Conservation (phyloP, 176 grass and related monocot genomes). For the Oryza nivara region DNA sequence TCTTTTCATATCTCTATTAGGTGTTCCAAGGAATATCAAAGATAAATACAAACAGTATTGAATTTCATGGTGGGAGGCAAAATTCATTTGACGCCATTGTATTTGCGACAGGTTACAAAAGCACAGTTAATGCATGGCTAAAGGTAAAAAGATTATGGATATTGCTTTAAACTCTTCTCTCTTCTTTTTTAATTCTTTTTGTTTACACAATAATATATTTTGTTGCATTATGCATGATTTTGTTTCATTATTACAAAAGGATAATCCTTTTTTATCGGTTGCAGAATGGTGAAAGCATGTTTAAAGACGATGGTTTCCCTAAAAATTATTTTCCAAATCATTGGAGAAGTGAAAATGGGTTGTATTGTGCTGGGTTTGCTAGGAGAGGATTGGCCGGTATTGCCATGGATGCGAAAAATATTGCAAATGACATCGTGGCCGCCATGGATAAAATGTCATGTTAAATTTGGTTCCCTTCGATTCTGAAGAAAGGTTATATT, state of each 20-base stretch:
- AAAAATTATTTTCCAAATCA: constrained; percentile 33
- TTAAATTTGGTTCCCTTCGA: neutral
- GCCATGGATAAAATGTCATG: neutral
- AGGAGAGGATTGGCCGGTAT: constrained; percentile 33
- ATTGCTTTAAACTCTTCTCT: too few species aligned
- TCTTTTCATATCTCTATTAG: neutral
- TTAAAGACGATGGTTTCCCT: constrained; percentile 28
- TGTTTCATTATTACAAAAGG: neutral
- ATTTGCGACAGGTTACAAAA: constrained; percentile 63
- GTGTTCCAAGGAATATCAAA: neutral
- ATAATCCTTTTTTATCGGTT: neutral
- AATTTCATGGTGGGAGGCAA: neutral
- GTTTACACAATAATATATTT: too few species aligned
- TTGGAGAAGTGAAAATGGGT: constrained; percentile 49
- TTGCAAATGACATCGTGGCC: neutral
- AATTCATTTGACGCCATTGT: constrained; percentile 32
- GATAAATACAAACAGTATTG: neutral
- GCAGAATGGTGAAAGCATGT: neutral
- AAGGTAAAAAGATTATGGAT: constrained; percentile 27
- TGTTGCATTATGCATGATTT: too few species aligned
- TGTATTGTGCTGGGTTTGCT: neutral
- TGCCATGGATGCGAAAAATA: constrained; percentile 34
- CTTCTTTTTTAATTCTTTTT: neutral
- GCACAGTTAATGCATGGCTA: constrained; percentile 41
- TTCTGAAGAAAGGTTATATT: too few species aligned